These are phyloP conservation scores for Coemansia sp. DNA, from an alignment of 192 early-diverging fungal genomes.

Conservation along the genomic window DNA sequence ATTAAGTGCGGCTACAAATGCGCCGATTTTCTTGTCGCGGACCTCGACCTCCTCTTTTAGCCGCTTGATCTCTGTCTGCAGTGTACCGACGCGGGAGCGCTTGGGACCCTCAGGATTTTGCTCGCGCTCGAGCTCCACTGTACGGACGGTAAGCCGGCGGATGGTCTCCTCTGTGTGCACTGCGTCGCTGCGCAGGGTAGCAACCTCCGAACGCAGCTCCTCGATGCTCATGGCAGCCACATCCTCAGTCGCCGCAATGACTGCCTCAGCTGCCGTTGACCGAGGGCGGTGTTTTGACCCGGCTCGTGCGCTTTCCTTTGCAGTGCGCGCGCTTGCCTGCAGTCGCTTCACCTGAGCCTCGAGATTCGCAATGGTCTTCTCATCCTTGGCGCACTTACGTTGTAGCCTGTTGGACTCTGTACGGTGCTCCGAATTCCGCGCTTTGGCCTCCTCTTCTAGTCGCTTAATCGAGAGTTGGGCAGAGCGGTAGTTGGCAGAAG, in stretches of 20 bases:
- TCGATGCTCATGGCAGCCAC: slow-evolving; percentile 37
- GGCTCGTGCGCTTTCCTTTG: slow-evolving; percentile 13
- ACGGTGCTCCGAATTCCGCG: slow-evolving; percentile 20
- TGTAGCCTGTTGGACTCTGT: slow-evolving; percentile 26
- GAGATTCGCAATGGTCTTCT: slow-evolving; percentile 33
- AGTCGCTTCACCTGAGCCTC: slow-evolving; percentile 28
- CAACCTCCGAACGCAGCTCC: slow-evolving; percentile 44
- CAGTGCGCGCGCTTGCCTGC: slow-evolving; percentile 16
- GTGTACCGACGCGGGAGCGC: slow-evolving; percentile 22
- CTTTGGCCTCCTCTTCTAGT: slow-evolving; percentile 33
- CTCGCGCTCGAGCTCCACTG: slow-evolving; percentile 48
- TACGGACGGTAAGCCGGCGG: slow-evolving; percentile 28
- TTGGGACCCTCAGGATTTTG: slow-evolving; percentile 49
- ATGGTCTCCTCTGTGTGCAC: slow-evolving; percentile 52
- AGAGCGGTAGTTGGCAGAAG: slow-evolving; percentile 12
- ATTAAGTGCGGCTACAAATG: slow-evolving; percentile 30
- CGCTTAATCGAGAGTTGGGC: slow-evolving; percentile 24
- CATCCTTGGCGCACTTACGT: slow-evolving; percentile 24
- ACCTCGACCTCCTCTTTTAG: slow-evolving; percentile 27
- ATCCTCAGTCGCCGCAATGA: slow-evolving; percentile 37
- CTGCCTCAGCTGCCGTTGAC: slow-evolving; percentile 47
- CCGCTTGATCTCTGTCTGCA: slow-evolving; percentile 43
- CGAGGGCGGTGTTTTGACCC: slow-evolving; percentile 28
- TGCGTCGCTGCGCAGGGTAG: slow-evolving; percentile 30
- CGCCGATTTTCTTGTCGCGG: slow-evolving; percentile 30